Conservation (phyloP, 768 basidiomycete genomes). For the Tephrocybe sp. region DNA sequence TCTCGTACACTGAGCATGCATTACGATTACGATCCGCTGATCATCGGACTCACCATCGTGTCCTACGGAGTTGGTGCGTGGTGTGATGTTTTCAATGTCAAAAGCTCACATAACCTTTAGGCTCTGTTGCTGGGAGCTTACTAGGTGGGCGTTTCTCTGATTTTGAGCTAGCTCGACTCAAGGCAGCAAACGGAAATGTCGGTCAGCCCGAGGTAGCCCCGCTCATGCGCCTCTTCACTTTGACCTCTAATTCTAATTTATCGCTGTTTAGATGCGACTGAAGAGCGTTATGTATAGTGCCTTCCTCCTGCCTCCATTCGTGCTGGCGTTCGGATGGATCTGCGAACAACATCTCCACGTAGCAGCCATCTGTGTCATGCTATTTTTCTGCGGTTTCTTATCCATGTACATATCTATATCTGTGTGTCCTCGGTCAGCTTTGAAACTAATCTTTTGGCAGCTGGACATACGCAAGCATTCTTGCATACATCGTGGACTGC, state of each 20-base stretch:
- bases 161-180: conserved; percentile 32
- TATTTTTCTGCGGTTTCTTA: conserved; percentile 74
- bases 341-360: conserved; percentile 60
- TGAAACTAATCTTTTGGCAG: conserved; percentile 17
- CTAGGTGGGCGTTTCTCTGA: conserved; percentile 48
- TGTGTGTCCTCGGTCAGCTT: not conserved
- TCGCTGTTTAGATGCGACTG: conserved; percentile 61
- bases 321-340: conserved; percentile 76
- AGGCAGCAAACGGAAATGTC: conserved; percentile 35
- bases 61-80: conserved; percentile 67
- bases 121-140: conserved; percentile 37
- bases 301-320: conserved; percentile 54
- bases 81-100: conserved; percentile 15
- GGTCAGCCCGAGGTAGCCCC: conserved; percentile 60
- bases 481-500: conserved; percentile 86
- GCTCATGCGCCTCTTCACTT: not conserved
- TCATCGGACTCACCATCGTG: conserved; percentile 75
- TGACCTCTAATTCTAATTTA: not conserved
- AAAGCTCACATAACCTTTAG: conserved; percentile 11
- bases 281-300: conserved; percentile 59
- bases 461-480: conserved; percentile 61
- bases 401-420: conserved; percentile 54
- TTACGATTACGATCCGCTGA: conserved; percentile 67
- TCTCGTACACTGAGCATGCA: conserved; percentile 60
- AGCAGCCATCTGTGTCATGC: conserved; percentile 63